A percentile compares a stretch with the other conserved stretches of the same genome.
phyloP scores from a whole-genome alignment of 106 monocot genomes.

The Vanilla planifolia region DNA sequence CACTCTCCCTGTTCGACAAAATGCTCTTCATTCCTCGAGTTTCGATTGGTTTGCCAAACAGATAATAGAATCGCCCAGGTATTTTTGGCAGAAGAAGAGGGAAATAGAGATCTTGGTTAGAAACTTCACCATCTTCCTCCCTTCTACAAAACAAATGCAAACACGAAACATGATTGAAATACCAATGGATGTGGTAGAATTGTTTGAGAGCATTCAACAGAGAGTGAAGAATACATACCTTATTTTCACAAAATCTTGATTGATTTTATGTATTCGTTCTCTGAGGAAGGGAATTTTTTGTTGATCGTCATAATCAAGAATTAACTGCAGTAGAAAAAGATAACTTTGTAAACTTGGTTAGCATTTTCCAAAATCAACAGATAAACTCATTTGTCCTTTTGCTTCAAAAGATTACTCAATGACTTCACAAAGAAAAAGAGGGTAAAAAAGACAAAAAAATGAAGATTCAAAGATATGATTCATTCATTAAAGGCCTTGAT shows the following conservation, averaged over 20 bases:
- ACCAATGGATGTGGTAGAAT: too few species aligned
- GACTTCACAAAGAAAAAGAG: too few species aligned
- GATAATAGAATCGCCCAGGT: constrained; percentile 90
- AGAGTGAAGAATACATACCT: constrained; percentile 36
- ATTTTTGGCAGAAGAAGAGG: constrained; percentile 68
- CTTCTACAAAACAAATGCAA: constrained; percentile 20
- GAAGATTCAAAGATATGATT: too few species aligned
- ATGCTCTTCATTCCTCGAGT: constrained; percentile 41
- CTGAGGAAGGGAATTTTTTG: constrained; percentile 38
- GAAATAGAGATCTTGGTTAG: constrained; percentile 52
- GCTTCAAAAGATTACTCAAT: too few species aligned
- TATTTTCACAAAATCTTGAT: constrained; percentile 29
- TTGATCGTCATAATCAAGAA: constrained; percentile 84
- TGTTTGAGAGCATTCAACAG: too few species aligned
- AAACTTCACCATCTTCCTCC: constrained; percentile 40
- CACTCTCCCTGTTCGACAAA: constrained; percentile 35
- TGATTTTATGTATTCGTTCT: constrained; percentile 42
- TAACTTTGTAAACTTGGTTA: too few species aligned
- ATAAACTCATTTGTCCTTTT: too few species aligned
- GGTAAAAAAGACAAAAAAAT: too few species aligned
- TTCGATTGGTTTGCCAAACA: constrained; percentile 88
- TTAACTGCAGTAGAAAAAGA: constrained; percentile 44
- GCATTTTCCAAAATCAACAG: too few species aligned
- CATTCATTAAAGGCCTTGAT: too few species aligned
- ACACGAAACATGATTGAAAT: too few species aligned